Percentiles rank a stretch among this genome's conserved stretches.
Conservation (phyloP, 352 stramenopile genomes). For the Phytophthora rubi region DNA sequence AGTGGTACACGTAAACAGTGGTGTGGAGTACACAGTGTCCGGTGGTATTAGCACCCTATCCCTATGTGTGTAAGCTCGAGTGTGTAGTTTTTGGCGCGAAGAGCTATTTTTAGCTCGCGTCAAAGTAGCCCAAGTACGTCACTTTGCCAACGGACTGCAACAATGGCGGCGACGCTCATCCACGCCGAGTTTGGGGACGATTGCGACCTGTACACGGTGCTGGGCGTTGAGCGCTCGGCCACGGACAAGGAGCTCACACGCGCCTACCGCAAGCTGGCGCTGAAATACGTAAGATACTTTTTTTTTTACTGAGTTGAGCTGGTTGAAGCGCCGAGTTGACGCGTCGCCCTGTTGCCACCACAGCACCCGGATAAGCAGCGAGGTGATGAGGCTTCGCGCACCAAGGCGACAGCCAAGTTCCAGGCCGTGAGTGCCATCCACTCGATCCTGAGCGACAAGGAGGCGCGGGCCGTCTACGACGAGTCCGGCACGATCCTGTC, state of each 20-base stretch:
- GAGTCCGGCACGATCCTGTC: constrained; percentile 78
- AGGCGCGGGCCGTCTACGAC: constrained; percentile 84
- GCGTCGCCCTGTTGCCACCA: neutral
- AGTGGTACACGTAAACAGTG: constrained; percentile 29
- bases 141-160: constrained; percentile 1
- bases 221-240: constrained; percentile 60
- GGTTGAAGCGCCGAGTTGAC: constrained; percentile 7
- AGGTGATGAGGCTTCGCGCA: constrained; percentile 60
- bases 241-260: constrained; percentile 78
- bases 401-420: constrained; percentile 80
- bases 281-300: constrained; percentile 51
- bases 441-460: constrained; percentile 78
- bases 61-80: neutral
- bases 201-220: constrained; percentile 82
- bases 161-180: constrained; percentile 56
- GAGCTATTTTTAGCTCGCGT: constrained; percentile 20
- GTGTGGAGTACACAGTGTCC: neutral
- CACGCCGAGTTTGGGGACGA: constrained; percentile 62
- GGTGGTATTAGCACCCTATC: no score
- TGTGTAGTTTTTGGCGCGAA: constrained; percentile 10
- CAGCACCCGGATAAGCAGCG: constrained; percentile 93
- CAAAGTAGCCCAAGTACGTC: constrained; percentile 4
- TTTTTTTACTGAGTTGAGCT: neutral
- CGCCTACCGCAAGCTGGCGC: constrained; percentile 70
- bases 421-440: constrained; percentile 89